Base-by-base conservation (phyloP, 1,284 basidiomycete genomes). In the Xerocomus cyaneibrunnescens region DNA sequence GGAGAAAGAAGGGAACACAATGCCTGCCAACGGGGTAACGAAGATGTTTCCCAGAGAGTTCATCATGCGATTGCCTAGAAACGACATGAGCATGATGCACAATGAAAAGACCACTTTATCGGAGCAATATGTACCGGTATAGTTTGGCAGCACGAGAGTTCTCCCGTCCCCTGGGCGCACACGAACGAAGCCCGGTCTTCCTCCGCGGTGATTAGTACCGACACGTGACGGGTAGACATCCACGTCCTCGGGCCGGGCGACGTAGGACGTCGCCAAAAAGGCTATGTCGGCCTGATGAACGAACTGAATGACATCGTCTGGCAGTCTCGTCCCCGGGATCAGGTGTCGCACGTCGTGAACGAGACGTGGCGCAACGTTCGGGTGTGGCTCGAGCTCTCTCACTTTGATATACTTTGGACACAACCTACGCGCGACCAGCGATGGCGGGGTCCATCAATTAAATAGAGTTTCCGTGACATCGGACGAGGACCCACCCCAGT, bases 171-270 rank as follows among this genome's bases (percentile, higher is more conserved):
- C 73, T 12, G 75, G 76, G 14, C 69, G 63, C 5, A 83, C 80
- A 8, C 83, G 79, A 10, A 83, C 68, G 55, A 84, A 85, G 0
- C 83, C 84, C 8, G 74, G 74, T 30, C 75, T 68, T 1, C 84
- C 84, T n/a, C 82, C 81, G 2, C 84, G 78, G 42, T 83, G 78
- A 57, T 86, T 86, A 67, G 79, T 79, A 12, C 81, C 81, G 13
- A 82, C 61, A 58, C 84, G 82, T 3, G 82, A 83, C 2, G 82
- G 80, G 51, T 73, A 77, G 7, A 53, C 56, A 1, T 54, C 44
- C 5, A 65, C 69, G 14, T 79, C 76, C 8, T 72, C 63, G 8
- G 59, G 43, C 5, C 58, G 42, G 0, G 81, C 75, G 5, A 68
- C 54, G 54, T 44, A 44, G 21, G 42, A 44, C 81, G 81, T 79